A percentile compares a stretch with the other conserved stretches of the same genome.
phyloP scores from a whole-genome alignment of 352 stramenopile species.

The Globisporangium middletonii region DNA sequence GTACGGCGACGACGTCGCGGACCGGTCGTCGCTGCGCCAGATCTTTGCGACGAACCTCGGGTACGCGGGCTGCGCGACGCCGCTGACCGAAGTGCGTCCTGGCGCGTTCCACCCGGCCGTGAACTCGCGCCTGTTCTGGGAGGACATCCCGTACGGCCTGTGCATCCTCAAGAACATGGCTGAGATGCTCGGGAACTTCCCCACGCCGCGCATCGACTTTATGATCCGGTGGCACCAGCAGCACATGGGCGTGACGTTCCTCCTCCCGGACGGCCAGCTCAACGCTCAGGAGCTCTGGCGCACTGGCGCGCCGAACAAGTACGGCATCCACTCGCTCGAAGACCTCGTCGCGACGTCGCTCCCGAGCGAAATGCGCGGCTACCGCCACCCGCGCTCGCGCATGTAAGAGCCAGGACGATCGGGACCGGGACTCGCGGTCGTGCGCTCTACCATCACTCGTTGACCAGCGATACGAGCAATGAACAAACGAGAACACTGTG shows the following conservation, averaged over 20 bases:
- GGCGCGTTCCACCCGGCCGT: slow-evolving; percentile 79
- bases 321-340: slow-evolving; percentile 87
- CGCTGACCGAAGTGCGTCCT: slow-evolving; percentile 72
- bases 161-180: slow-evolving; percentile 94
- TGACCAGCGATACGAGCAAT: background rate
- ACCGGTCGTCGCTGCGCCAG: slow-evolving; percentile 83
- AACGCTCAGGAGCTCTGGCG: slow-evolving; percentile 86
- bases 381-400: slow-evolving; percentile 84
- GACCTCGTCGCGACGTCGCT: slow-evolving; percentile 89
- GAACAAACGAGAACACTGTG: background rate
- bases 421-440: too few species aligned
- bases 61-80: slow-evolving; percentile 87
- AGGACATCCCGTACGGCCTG: slow-evolving; percentile 90
- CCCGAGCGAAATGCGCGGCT: slow-evolving; percentile 81
- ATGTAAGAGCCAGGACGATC: slow-evolving; percentile 33
- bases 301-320: slow-evolving; percentile 88
- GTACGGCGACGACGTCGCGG: slow-evolving; percentile 88
- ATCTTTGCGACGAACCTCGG: slow-evolving; percentile 90
- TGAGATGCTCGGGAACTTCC: slow-evolving; percentile 91
- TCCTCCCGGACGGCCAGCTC: slow-evolving; percentile 82
- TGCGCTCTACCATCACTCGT: too few species aligned
- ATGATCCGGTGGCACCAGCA: slow-evolving; percentile 94
- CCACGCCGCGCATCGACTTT: slow-evolving; percentile 89
- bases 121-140: slow-evolving; percentile 88
- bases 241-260: slow-evolving; percentile 86